phyloP scores from a whole-genome alignment of 176 grass and related monocot genomes.

The Oryza brachyantha region DNA sequence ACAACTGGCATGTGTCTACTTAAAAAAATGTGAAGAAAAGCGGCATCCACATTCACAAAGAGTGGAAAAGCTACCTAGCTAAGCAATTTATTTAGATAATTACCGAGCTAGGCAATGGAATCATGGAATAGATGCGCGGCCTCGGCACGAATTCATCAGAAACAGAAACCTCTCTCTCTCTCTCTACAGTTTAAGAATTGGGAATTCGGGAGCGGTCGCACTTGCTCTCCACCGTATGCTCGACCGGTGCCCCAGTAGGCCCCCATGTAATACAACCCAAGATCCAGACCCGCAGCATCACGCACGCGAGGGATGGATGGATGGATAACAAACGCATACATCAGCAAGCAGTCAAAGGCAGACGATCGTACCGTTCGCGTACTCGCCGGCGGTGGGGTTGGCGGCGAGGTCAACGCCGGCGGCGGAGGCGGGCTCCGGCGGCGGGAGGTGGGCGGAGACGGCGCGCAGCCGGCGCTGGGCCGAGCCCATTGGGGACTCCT shows the following conservation, averaged over 20 bases:
- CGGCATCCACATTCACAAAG: background rate
- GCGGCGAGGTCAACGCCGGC: constrained; percentile 16
- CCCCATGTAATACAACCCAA: background rate
- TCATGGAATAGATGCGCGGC: no score
- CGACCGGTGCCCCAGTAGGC: background rate
- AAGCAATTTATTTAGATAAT: no score
- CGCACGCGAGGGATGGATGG: background rate
- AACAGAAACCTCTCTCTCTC: background rate
- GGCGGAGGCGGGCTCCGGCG: background rate
- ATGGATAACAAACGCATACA: background rate
- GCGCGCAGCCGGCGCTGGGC: constrained; percentile 57
- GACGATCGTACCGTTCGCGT: constrained; percentile 48
- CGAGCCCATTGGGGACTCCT: constrained; percentile 46
- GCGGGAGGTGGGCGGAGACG: constrained; percentile 54
- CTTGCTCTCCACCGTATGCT: background rate
- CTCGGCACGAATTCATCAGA: background rate
- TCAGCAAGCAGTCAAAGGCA: background rate
- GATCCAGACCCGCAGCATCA: background rate
- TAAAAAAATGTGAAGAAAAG: background rate
- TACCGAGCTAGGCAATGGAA: background rate
- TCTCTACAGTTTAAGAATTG: background rate
- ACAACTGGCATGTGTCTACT: background rate
- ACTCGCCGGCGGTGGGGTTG: constrained; percentile 68
- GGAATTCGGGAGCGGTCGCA: background rate
- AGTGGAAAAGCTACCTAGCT: background rate